Conservation (phyloP, 768 basidiomycete genomes). For the Coprinellus micaceus region DNA sequence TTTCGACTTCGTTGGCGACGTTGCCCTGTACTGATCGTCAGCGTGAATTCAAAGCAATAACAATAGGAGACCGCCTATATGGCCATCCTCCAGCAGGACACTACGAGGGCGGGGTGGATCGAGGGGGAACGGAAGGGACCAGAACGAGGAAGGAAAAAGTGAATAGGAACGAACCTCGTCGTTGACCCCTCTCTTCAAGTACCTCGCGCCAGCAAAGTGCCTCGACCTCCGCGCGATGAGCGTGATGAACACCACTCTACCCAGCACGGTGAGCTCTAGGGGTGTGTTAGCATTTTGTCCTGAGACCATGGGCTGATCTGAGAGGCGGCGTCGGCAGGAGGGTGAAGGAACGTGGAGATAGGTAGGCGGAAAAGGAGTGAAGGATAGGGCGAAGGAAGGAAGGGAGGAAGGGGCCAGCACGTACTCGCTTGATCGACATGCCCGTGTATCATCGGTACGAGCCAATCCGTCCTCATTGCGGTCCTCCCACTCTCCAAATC, state of each 20-base stretch:
- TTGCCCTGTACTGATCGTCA: slow-evolving; percentile 60
- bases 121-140: no score
- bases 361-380: neutral
- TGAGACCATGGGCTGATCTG: no score
- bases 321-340: no score
- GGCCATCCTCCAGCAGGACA: no score
- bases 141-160: no score
- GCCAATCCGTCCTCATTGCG: slow-evolving; percentile 67
- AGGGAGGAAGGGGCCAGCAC: neutral
- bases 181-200: slow-evolving; percentile 91
- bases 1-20: slow-evolving; percentile 98
- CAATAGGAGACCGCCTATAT: no score
- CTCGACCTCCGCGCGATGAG: slow-evolving; percentile 93
- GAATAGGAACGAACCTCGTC: slow-evolving; percentile 72
- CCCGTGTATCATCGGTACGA: slow-evolving; percentile 89
- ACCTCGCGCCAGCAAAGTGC: slow-evolving; percentile 93
- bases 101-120: no score
- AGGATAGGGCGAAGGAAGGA: neutral
- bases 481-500: slow-evolving; percentile 31
- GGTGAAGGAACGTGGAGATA: no score
- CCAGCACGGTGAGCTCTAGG: slow-evolving; percentile 88
- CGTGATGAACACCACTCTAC: slow-evolving; percentile 87
- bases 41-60: neutral
- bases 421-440: slow-evolving; percentile 97
- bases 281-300: neutral